Conservation (phyloP, 2,329 filamentous ascomycete genomes). For the Aspergillus oerlinghausenensis region DNA sequence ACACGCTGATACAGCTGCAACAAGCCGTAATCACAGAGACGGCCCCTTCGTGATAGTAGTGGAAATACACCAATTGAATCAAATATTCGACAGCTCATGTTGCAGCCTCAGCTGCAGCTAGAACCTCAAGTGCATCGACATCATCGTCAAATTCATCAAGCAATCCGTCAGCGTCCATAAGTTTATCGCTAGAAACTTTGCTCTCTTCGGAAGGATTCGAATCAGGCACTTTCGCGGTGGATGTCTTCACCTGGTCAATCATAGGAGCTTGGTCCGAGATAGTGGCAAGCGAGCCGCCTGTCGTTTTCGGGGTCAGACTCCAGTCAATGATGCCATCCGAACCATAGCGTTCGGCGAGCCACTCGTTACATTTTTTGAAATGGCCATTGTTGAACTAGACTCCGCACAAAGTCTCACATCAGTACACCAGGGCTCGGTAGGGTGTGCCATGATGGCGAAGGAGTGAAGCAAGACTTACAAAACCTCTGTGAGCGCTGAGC, state of each 20-base stretch:
- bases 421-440: neutral
- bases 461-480: slow-evolving; percentile 47
- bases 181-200: slow-evolving; percentile 15
- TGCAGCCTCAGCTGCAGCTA: slow-evolving; percentile 27
- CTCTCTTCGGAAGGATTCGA: slow-evolving; percentile 3
- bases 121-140: slow-evolving; percentile 39
- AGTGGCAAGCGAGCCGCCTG: slow-evolving; percentile 10
- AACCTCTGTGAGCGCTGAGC: slow-evolving; percentile 77
- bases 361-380: slow-evolving; percentile 52
- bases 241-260: slow-evolving; percentile 21
- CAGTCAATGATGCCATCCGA: slow-evolving; percentile 79
- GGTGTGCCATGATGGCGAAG: neutral
- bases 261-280: slow-evolving; percentile 14
- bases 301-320: slow-evolving; percentile 52
- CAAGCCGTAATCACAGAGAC: neutral
- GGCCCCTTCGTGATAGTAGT: neutral
- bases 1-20: neutral
- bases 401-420: neutral
- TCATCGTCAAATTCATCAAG: slow-evolving; percentile 40
- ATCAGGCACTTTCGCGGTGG: slow-evolving; percentile 5
- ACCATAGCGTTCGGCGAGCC: slow-evolving; percentile 76
- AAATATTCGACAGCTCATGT: neutral
- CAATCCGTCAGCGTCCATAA: slow-evolving; percentile 4
- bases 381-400: slow-evolving; percentile 41
- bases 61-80: neutral